Evolutionary conservation across 2,329 filamentous ascomycete species (phyloP), one percentile per base, ranked within the genome.

Genomic region (Aspergillus oerlinghausenensis): DNA sequence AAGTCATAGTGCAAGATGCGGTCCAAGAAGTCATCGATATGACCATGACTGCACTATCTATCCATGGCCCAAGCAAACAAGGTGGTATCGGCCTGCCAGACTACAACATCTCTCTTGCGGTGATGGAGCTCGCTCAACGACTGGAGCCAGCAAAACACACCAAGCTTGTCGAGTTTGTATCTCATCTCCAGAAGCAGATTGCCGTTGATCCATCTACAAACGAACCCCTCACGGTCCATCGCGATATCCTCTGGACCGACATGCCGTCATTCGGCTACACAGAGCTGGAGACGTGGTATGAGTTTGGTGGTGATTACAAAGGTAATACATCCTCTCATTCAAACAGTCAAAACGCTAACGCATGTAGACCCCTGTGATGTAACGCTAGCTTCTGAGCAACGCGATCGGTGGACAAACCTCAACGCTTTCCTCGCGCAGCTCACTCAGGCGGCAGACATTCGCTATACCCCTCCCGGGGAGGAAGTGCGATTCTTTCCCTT

Each of bases 401-500:
- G 1, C 79, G 76, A 59, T 83, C 61, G 8, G 43, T 38, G 3
- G 56, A 9, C 9, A 6, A 42, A 35, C 51, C 49, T 23, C 49
- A 55, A 57, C 26, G 42, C 55, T 42, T 63, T 63, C 53, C 50
- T 64, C 53, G 62, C 58, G 28, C 58, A 63, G 32, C 55, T 64
- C 5, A 61, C 53, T n/a, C 55, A 61, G 29, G 51, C 56, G 17
- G 53, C 58, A 4, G 55, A 62, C 2, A 40, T 63, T 52, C 38
- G 28, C 25, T 55, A 58, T 47, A 6, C 52, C 25, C 17, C 52
- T 53, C 48, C 55, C 4, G 10, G 10, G 32, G 42, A 49, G 58
- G 32, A 17, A 8, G 32, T 7, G 14, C 5, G 32, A 38, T 38
- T 38, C 32, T 17, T 14, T 38, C 32, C 32, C 32, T 17, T 38